Evolutionary conservation across 2,329 filamentous ascomycete genomes (phyloP), one percentile per base, ranked within the genome.

Genomic region (Daldinia sp.): DNA sequence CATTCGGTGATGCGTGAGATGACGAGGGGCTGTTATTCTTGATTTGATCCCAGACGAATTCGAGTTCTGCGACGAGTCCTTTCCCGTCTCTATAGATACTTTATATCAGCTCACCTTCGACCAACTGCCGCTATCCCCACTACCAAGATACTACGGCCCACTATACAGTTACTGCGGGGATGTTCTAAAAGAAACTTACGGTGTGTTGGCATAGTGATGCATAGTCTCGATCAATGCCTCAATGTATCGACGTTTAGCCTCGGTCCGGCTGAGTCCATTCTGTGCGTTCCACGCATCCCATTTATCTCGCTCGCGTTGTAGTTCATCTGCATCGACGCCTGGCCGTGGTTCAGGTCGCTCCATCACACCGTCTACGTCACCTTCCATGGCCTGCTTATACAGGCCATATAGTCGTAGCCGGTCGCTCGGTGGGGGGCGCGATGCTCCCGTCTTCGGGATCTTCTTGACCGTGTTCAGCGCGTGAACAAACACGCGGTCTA

Each of bases 331-430:
- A 10, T 82, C 77, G 67, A 85, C 78, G 66, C 84, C 83, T 7
- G 83, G 82, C 20, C 82, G 83, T 56, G 80, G 75, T 46, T 83
- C 84, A 42, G 96, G 95, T 51, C 94, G 88, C 75, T 95, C 91
- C 91, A 98, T 97, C 56, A 98, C 93, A 55, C 93, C 93, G 74
- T 96, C 92, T 37, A 98, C 94, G 81, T 99, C 93, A 55, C 96
- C 96, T 84, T 99, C 94, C 96, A 98, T 98, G 70, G 94, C 94
- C 82, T 99, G 96, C 80, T 99, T 99, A 84, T 99, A 99, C 73
- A 99, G 87, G 72, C 96, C 96, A 90, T 99, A 99, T 69, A 99
- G 91, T 65, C 92, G 92, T 74, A 99, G 86, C 65, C 96, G 91
- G 77, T 97, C 94, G 68, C 87, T 85, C 1, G 94, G 89, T 54